A percentile compares a stretch with the other conserved stretches of the same genome.
Conservation (phyloP, 2,329 filamentous ascomycete species). For the Eutypella sp. region DNA sequence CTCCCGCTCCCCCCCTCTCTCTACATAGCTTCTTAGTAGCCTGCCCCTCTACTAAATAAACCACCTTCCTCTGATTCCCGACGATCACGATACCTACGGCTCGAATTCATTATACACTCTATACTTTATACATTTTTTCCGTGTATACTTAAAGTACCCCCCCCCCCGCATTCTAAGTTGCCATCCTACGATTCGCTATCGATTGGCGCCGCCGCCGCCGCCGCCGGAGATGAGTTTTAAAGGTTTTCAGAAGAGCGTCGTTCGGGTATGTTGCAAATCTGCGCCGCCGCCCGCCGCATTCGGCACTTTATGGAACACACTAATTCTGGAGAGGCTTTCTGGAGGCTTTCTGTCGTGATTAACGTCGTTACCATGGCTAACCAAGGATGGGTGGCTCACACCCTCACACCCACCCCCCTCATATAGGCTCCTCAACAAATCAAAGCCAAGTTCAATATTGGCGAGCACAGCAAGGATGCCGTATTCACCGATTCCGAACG, state of each 20-base stretch:
- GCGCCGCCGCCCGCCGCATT: background rate
- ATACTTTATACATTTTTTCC: background rate
- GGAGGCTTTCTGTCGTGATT: too few species aligned
- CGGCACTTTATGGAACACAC: background rate
- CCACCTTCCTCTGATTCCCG: too few species aligned
- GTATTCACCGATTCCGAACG: conserved; percentile 94
- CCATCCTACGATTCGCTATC: background rate
- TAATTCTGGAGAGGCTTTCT: too few species aligned
- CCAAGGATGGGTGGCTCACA: background rate
- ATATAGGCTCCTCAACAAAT: conserved; percentile 79
- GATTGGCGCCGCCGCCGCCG: conserved; percentile 2
- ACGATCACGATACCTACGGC: background rate
- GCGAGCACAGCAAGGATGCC: conserved; percentile 90
- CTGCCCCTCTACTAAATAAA: too few species aligned
- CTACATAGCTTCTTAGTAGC: too few species aligned
- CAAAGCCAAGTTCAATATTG: conserved; percentile 89
- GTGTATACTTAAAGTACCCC: too few species aligned
- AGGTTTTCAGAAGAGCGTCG: conserved; percentile 86
- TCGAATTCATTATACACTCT: background rate
- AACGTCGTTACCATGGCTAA: background rate
- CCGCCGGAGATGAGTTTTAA: conserved; percentile 79
- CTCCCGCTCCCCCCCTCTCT: too few species aligned
- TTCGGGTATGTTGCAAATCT: conserved; percentile 57
- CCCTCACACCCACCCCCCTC: conserved; percentile 6
- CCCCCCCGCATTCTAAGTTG: background rate